Percentiles rank a stretch among this genome's conserved stretches.
Conservation (phyloP, 1,284 basidiomycete genomes). For the Inonotus obliquus region DNA sequence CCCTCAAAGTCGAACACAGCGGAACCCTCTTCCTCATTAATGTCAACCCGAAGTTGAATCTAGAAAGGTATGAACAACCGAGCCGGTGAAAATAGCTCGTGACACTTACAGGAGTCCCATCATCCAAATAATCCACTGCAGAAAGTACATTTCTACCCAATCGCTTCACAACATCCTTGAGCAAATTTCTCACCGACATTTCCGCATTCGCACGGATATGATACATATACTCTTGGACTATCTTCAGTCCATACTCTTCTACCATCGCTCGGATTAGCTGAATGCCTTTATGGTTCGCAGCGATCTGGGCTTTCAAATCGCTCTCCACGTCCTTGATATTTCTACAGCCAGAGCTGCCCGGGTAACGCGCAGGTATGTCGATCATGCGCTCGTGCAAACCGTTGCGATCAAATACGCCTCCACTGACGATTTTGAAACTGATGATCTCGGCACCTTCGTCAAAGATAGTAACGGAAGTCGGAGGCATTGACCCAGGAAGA, state of each 20-base stretch:
- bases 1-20: constrained; percentile 90
- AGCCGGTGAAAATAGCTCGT: not conserved
- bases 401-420: constrained; percentile 76
- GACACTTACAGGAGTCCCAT: constrained; percentile 71
- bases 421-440: constrained; percentile 89
- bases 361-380: constrained; percentile 82
- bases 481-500: constrained; percentile 90
- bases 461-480: constrained; percentile 83
- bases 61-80: constrained; percentile 28
- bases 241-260: constrained; percentile 80
- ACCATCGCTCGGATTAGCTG: constrained; percentile 80
- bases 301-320: constrained; percentile 95
- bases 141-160: constrained; percentile 62
- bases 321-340: constrained; percentile 88
- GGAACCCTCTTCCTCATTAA: constrained; percentile 71
- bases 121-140: constrained; percentile 80
- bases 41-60: constrained; percentile 80
- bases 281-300: constrained; percentile 92
- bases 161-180: constrained; percentile 71
- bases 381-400: constrained; percentile 78
- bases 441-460: constrained; percentile 93
- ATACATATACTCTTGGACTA: constrained; percentile 91
- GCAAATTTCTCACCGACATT: constrained; percentile 78
- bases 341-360: constrained; percentile 78
- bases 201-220: constrained; percentile 92